phyloP scores from a whole-genome alignment of 768 basidiomycete genomes.

The Thelephora ganbajun region DNA sequence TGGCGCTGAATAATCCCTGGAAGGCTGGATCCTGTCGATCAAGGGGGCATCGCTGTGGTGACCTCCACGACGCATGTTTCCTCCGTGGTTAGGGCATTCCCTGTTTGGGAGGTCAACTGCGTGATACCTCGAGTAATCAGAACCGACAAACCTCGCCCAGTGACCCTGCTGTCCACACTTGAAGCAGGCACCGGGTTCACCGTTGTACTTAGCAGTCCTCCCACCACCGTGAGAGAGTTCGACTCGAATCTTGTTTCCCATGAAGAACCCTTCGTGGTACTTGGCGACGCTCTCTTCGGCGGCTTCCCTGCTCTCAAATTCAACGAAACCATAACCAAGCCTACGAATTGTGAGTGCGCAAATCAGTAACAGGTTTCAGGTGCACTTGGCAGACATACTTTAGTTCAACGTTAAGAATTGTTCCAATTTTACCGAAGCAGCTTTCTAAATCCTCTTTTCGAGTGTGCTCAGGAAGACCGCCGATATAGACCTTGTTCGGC shows the following conservation, averaged over 20 bases:
- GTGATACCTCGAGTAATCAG: not conserved
- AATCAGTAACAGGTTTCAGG: not conserved
- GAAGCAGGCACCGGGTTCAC: slow-evolving; percentile 84
- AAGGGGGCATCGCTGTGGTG: slow-evolving; percentile 31
- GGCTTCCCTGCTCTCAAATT: slow-evolving; percentile 70
- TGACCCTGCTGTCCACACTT: slow-evolving; percentile 78
- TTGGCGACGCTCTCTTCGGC: slow-evolving; percentile 81
- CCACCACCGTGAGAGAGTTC: slow-evolving; percentile 79
- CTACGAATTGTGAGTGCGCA: slow-evolving; percentile 23
- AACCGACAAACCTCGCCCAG: slow-evolving; percentile 58
- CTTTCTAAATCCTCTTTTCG: slow-evolving; percentile 73
- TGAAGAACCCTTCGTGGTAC: slow-evolving; percentile 81
- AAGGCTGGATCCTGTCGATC: slow-evolving; percentile 41
- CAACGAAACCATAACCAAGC: slow-evolving; percentile 87
- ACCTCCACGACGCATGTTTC: slow-evolving; percentile 21
- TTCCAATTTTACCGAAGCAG: slow-evolving; percentile 79
- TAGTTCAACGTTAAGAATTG: slow-evolving; percentile 62
- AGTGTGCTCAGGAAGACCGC: slow-evolving; percentile 78
- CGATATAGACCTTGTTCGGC: slow-evolving; percentile 91
- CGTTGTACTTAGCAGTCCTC: slow-evolving; percentile 63
- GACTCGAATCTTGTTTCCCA: slow-evolving; percentile 87
- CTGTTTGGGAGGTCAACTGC: slow-evolving; percentile 21
- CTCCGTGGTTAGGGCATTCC: slow-evolving; percentile 57
- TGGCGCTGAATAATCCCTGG: slow-evolving; percentile 37
- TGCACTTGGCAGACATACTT: slow-evolving; percentile 41